Conservation (phyloP, 768 basidiomycete genomes). For the Leucocoprinus leucothites region DNA sequence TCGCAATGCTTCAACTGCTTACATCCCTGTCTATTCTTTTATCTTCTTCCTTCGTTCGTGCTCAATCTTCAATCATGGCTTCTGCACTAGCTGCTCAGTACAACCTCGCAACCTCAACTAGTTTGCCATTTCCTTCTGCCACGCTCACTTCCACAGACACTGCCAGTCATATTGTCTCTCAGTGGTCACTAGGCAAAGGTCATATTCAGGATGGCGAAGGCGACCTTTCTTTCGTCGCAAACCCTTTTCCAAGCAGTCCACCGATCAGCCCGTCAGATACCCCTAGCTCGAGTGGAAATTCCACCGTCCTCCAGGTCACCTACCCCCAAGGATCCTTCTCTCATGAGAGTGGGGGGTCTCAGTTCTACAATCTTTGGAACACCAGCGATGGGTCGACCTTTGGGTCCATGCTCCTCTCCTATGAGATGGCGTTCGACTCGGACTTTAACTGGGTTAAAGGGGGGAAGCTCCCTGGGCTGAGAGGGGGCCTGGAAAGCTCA, state of each 20-base stretch:
- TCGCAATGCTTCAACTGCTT: neutral
- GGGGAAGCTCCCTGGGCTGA: conserved; percentile 74
- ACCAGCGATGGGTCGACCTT: conserved; percentile 52
- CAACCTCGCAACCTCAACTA: conserved; percentile 56
- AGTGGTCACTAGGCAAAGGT: conserved; percentile 62
- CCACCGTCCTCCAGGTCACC: conserved; percentile 53
- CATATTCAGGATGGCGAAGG: conserved; percentile 54
- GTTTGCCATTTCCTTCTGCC: conserved; percentile 61
- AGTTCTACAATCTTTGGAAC: conserved; percentile 71
- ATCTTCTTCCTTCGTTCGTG: conserved; percentile 14
- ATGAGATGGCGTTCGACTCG: conserved; percentile 70
- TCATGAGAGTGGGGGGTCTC: conserved; percentile 58
- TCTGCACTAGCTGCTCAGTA: conserved; percentile 46
- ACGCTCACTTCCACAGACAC: conserved; percentile 51
- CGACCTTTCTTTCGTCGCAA: conserved; percentile 60
- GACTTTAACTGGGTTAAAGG: conserved; percentile 71
- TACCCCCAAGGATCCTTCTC: conserved; percentile 63
- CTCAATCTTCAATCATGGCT: conserved; percentile 26
- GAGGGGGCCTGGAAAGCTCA: conserved; percentile 59
- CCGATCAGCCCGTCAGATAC: conserved; percentile 26
- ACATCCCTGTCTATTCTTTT: neutral
- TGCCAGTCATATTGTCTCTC: conserved; percentile 44
- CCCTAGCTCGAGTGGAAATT: conserved; percentile 10
- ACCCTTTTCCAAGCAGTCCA: conserved; percentile 59
- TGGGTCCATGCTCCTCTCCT: conserved; percentile 66